Conservation (phyloP, 2,329 filamentous ascomycete genomes). For the Xylaria sp. region DNA sequence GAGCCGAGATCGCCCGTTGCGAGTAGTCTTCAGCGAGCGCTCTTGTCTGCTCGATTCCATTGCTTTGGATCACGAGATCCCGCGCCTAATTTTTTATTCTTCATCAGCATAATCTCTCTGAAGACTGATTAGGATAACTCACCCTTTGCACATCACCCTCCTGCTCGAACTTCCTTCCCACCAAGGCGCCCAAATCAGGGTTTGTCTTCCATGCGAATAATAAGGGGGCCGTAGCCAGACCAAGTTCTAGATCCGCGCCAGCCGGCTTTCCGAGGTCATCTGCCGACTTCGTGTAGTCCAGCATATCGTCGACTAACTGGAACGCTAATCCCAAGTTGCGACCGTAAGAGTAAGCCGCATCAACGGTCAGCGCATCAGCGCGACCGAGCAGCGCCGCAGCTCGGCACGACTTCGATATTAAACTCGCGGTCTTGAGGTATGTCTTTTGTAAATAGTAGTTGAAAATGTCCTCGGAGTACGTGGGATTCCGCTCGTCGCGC, state of each 20-base stretch:
- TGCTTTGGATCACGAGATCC: slow-evolving; percentile 73
- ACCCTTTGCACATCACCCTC: slow-evolving; percentile 83
- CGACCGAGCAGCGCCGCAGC: slow-evolving; percentile 82
- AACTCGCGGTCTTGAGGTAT: slow-evolving; percentile 90
- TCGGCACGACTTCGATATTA: slow-evolving; percentile 94
- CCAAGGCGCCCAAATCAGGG: slow-evolving; percentile 75
- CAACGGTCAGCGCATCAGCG: slow-evolving; percentile 70
- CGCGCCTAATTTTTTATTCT: slow-evolving; percentile 59
- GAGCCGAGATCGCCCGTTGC: slow-evolving; percentile 79
- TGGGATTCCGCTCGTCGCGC: slow-evolving; percentile 74
- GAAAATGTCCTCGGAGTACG: slow-evolving; percentile 83
- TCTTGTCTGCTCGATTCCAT: slow-evolving; percentile 88
- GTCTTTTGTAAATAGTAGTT: slow-evolving; percentile 97
- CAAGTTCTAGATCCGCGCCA: slow-evolving; percentile 87
- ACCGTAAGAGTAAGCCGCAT: slow-evolving; percentile 87
- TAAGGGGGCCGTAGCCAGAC: slow-evolving; percentile 86
- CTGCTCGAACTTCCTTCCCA: slow-evolving; percentile 81
- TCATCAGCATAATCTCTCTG: not conserved
- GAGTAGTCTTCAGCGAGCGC: slow-evolving; percentile 86
- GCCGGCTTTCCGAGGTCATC: slow-evolving; percentile 89
- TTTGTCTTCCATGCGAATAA: slow-evolving; percentile 94
- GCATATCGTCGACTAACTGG: slow-evolving; percentile 95
- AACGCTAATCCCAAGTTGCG: slow-evolving; percentile 93
- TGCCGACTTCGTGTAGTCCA: slow-evolving; percentile 87
- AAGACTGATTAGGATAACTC: slow-evolving; percentile 31